Evolutionary conservation across 352 stramenopile species (phyloP).

Genomic region (Globisporangium middletonii): DNA sequence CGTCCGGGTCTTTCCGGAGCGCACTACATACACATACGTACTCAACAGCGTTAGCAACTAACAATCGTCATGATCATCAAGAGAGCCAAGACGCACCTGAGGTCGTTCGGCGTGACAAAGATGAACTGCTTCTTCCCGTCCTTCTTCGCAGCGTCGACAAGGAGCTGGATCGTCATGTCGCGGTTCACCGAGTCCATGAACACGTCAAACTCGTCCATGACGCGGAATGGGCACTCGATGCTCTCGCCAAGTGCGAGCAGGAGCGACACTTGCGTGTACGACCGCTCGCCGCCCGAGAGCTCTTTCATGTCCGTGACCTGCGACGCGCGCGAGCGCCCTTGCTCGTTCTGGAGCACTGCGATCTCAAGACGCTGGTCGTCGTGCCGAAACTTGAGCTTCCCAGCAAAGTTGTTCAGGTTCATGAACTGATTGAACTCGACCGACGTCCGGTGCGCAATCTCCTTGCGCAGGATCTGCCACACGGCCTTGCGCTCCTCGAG

Average conservation of each 20-base stretch:
- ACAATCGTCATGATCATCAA: not conserved
- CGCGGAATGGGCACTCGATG: conserved; percentile 91
- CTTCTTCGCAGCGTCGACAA: conserved; percentile 86
- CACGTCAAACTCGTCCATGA: conserved; percentile 99
- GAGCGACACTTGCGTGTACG: conserved; percentile 95
- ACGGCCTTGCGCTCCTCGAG: conserved; percentile 65
- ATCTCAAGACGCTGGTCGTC: conserved; percentile 73
- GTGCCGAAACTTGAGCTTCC: conserved; percentile 79
- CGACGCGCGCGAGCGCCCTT: conserved; percentile 51
- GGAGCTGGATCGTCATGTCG: conserved; percentile 92
- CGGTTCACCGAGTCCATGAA: conserved; percentile 98
- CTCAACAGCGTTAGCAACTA: conserved; percentile 1
- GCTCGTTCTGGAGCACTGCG: conserved; percentile 75
- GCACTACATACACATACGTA: conserved; percentile 26
- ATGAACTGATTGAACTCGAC: conserved; percentile 85
- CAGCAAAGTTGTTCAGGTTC: conserved; percentile 79
- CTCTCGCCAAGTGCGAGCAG: conserved; percentile 92
- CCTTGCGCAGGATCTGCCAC: conserved; percentile 73
- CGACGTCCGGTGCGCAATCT: conserved; percentile 72
- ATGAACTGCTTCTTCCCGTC: conserved; percentile 84
- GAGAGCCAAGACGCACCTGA: conserved; percentile 42
- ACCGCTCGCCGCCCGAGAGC: conserved; percentile 95
- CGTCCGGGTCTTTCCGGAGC: conserved; percentile 59
- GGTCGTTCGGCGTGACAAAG: conserved; percentile 84
- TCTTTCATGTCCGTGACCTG: conserved; percentile 96